Base-by-base conservation (phyloP, 2,329 filamentous ascomycete species). In the Rutstroemia sp. region DNA sequence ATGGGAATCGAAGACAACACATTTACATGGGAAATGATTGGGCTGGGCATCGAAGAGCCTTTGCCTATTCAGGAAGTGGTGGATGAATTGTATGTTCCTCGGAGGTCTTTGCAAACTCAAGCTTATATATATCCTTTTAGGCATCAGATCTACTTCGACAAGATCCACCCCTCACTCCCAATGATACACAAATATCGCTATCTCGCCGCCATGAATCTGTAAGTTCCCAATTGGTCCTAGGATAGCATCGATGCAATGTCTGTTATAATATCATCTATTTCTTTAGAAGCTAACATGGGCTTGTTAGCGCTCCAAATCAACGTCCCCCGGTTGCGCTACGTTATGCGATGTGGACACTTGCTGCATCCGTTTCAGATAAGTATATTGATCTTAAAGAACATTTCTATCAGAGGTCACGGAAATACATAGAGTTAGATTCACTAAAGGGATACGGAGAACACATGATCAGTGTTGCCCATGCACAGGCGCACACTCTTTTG, bases 321-420 rank as follows among this genome's bases (percentile, higher is more conserved):
- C 83, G 92, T 25, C 92, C 94, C 1, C 90, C 92, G 0, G 84
- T 96, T 30, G 90, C 88, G 62, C 74, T 99, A 50, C 84, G 94
- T 64, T 99, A 99, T 73, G 90, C 89, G 55, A 95, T 97, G 78
- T 97, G 92, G 92, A 89, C 87, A n/a, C 75, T 91, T 66, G 91
- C 92, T n/a, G 92, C 90, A 60, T 87, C 89, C 5, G 81, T 92
- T 45, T 84, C 83, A 3, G 90, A 96, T 57, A 94, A 91, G 68
- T 96, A 89, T 69, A 76, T 80, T 37, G 81, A 83, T 54, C 73
- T 96, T 14, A 90, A 91, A 67, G 87, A 92, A 54, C 83, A 95
- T 60, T 96, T 97, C 70, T 99, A 99, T 70, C 83, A 88, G 60
- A 81, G 92, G 51, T 83, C 92, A 12, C 83, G 92, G 57, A 97